Percentiles rank a stretch among this genome's conserved stretches.
phyloP scores from a whole-genome alignment of 164 flowering plant genomes.

The Macadamia tetraphylla region DNA sequence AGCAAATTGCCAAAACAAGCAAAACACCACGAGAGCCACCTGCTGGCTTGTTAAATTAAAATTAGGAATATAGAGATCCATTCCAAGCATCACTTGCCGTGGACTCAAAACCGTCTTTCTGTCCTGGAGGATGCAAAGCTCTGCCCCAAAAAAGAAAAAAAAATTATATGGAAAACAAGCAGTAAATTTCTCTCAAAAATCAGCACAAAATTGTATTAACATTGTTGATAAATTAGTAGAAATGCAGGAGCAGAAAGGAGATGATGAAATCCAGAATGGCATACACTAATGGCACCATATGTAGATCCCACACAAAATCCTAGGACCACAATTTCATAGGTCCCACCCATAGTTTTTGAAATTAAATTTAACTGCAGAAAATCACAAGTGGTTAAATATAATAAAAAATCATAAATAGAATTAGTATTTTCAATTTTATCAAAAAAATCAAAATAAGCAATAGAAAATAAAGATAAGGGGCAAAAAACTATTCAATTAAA shows the following conservation, averaged over 20 bases:
- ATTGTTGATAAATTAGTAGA: background rate
- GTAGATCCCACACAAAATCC: no score
- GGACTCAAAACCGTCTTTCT: conserved; percentile 47
- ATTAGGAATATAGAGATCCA: conserved; percentile 52
- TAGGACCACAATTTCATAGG: no score
- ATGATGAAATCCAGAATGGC: background rate
- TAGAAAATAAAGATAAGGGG: no score
- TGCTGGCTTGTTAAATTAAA: conserved; percentile 77
- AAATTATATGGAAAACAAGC: background rate
- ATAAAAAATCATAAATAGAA: no score
- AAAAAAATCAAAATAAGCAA: no score
- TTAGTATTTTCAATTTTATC: no score
- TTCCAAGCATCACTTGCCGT: conserved; percentile 59
- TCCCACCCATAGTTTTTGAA: no score
- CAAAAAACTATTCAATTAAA: no score
- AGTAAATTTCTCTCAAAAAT: background rate
- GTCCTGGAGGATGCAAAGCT: conserved; percentile 34
- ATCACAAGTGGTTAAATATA: no score
- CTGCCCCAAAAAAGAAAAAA: conserved; percentile 35
- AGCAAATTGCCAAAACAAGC: background rate
- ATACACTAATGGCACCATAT: background rate
- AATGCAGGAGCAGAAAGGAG: background rate
- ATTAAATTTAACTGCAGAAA: no score
- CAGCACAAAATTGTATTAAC: background rate
- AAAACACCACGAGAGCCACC: conserved; percentile 32